phyloP scores from a whole-genome alignment of 768 basidiomycete genomes.

The Imleria badia region DNA sequence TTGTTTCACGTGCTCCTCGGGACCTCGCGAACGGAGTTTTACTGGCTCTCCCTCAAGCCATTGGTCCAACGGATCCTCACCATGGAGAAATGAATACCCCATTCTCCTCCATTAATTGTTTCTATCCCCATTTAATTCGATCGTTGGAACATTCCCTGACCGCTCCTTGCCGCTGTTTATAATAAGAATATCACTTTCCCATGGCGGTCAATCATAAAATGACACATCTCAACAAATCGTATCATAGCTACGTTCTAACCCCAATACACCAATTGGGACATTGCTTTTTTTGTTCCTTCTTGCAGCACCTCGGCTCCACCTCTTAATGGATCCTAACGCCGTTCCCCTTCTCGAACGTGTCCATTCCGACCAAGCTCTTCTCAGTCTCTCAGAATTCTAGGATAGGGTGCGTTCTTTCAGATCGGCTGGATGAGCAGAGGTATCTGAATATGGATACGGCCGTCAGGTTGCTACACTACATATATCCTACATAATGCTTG shows the following conservation, averaged over 20 bases:
- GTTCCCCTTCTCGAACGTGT: constrained; percentile 12
- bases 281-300: not conserved
- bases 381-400: constrained; percentile 4
- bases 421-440: constrained; percentile 10
- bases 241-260: constrained; percentile 25
- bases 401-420: constrained; percentile 5
- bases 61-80: constrained; percentile 1
- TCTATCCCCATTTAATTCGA: constrained; percentile 18
- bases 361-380: constrained; percentile 6
- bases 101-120: constrained; percentile 9
- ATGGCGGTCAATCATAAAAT: constrained; percentile 16
- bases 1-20: constrained; percentile 27
- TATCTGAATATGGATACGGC: constrained; percentile 18
- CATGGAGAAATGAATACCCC: constrained; percentile 14
- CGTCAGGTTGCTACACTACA: constrained; percentile 3
- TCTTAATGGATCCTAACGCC: constrained; percentile 9
- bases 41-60: constrained; percentile 5
- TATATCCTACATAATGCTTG: not conserved
- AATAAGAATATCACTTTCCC: constrained; percentile 20
- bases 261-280: constrained; percentile 1
- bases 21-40: constrained; percentile 20
- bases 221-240: constrained; percentile 9
- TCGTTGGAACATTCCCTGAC: constrained; percentile 13
- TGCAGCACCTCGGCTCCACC: constrained; percentile 7
- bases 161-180: not conserved